Evolutionary conservation across 2,329 filamentous ascomycete species (phyloP).

Genomic region (Helotiales sp.): DNA sequence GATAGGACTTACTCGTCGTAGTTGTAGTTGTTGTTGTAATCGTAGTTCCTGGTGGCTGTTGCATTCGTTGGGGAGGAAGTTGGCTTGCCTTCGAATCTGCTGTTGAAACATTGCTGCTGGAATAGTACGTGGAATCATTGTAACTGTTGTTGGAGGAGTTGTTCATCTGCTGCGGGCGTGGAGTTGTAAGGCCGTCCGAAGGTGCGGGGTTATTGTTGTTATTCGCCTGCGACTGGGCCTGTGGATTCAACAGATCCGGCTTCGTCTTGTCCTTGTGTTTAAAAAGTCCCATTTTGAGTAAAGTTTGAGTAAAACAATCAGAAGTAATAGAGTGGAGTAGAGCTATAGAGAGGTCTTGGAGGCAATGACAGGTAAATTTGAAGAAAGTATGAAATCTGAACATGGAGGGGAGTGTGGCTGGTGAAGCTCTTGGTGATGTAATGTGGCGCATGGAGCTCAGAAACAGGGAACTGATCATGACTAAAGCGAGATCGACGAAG

Average conservation of each 20-base stretch:
- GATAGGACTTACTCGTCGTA: constrained; percentile 33
- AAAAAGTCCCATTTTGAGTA: constrained; percentile 31
- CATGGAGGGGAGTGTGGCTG: constrained; percentile 13
- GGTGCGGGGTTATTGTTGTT: constrained; percentile 11
- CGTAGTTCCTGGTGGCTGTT: constrained; percentile 31
- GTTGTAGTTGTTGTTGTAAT: constrained; percentile 38
- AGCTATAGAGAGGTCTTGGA: neutral
- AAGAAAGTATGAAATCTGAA: constrained; percentile 2
- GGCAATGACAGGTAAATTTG: neutral
- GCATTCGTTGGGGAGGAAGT: constrained; percentile 20
- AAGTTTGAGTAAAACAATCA: neutral
- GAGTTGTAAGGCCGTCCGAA: neutral
- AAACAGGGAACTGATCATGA: constrained; percentile 12
- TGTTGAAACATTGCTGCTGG: constrained; percentile 32
- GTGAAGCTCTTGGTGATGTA: constrained; percentile 15
- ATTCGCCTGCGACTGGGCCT: neutral
- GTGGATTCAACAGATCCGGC: constrained; percentile 19
- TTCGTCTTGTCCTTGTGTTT: constrained; percentile 32
- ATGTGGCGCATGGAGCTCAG: constrained; percentile 13
- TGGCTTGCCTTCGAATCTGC: constrained; percentile 25
- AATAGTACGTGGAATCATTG: constrained; percentile 35
- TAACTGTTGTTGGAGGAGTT: constrained; percentile 29
- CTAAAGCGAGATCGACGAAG: neutral
- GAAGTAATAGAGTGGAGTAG: neutral
- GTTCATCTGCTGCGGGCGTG: constrained; percentile 19